Evolutionary conservation across 305 asterid species (phyloP).

Genomic region (Solanum hybrid): DNA sequence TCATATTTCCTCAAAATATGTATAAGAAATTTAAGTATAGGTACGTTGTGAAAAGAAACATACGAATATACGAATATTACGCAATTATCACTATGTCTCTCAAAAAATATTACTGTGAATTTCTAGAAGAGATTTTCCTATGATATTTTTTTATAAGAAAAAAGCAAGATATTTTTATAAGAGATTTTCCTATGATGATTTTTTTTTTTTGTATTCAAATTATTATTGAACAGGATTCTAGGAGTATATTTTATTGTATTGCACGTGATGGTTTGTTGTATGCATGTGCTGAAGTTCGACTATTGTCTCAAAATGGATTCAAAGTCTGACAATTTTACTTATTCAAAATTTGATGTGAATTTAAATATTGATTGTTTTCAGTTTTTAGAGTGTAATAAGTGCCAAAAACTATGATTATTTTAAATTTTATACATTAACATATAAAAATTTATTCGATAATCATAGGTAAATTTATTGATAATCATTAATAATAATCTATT

Average conservation of each 20-base stretch:
- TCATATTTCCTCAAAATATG: neutral
- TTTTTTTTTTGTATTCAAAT: neutral
- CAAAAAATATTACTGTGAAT: neutral
- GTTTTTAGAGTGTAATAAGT: neutral
- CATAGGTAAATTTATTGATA: too few species aligned
- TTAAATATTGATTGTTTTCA: too few species aligned
- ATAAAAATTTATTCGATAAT: neutral
- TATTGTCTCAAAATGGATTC: neutral
- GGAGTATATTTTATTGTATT: neutral
- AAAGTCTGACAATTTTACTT: neutral
- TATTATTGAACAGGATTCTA: neutral
- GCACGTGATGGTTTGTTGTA: neutral
- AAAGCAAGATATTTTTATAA: too few species aligned
- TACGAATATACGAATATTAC: neutral
- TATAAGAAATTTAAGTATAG: neutral
- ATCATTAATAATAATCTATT: neutral
- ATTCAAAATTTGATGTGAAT: neutral
- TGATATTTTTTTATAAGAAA: too few species aligned
- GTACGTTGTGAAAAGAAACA: neutral
- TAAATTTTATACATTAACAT: neutral
- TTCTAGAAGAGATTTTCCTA: neutral
- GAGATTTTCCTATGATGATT: neutral
- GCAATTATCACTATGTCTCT: neutral
- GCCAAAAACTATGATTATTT: neutral
- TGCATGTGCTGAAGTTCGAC: neutral